These are phyloP conservation scores for Grosmannia clavigera DNA, from an alignment of 2,329 filamentous ascomycete species.

Conservation along the genomic window DNA sequence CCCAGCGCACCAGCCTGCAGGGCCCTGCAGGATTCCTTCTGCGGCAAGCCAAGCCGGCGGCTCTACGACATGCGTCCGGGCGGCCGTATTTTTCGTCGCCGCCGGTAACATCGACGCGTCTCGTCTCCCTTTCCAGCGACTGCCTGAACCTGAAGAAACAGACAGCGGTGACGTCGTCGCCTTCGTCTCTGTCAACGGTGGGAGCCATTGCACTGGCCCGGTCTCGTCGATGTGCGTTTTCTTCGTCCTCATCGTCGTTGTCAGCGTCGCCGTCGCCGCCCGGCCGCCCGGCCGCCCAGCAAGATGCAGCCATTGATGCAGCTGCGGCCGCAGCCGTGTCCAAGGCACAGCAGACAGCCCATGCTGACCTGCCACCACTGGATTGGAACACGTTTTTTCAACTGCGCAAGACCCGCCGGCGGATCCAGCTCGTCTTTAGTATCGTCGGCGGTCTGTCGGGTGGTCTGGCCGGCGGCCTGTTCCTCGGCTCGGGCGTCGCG, in stretches of 20 bases:
- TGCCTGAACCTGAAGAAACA: not conserved
- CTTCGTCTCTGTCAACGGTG: not conserved
- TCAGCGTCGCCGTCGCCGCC: not conserved
- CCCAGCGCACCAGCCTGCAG: not conserved
- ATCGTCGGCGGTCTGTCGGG: conserved; percentile 50
- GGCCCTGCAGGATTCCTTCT: not conserved
- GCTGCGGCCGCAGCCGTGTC: conserved; percentile 10
- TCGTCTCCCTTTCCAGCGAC: not conserved
- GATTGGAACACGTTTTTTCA: conserved; percentile 91
- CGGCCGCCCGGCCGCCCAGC: not conserved
- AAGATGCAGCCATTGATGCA: conserved; percentile 13
- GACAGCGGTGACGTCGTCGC: not conserved
- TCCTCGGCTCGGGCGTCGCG: conserved; percentile 58
- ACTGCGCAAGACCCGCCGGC: conserved; percentile 72
- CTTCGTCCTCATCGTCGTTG: not conserved
- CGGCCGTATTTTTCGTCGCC: not conserved
- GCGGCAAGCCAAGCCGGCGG: not conserved
- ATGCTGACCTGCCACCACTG: conserved; percentile 29
- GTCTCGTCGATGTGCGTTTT: not conserved
- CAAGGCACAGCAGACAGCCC: conserved; percentile 10
- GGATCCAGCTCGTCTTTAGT: conserved; percentile 71
- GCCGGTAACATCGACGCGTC: not conserved
- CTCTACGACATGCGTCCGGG: not conserved
- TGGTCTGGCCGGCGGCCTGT: conserved; percentile 48
- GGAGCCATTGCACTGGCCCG: not conserved